These are phyloP conservation scores for Xanthoconium separans DNA, from an alignment of 1,284 basidiomycete species.

Conservation along the genomic window DNA sequence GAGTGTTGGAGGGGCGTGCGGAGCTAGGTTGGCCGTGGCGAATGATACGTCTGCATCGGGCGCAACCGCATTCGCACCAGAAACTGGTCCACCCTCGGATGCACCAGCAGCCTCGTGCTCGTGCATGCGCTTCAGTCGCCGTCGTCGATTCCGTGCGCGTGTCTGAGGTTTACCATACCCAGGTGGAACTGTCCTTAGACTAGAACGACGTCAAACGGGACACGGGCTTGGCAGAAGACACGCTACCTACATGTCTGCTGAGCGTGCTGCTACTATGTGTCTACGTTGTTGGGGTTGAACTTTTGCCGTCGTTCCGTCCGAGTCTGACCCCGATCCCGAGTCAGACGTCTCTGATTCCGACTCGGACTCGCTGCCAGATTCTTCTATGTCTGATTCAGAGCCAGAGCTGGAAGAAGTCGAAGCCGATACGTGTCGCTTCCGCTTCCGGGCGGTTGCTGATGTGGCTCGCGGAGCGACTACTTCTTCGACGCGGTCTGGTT, in stretches of 20 bases:
- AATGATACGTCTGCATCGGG: background rate
- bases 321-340: slow-evolving; percentile 26
- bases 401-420: slow-evolving; percentile 15
- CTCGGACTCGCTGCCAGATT: background rate
- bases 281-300: background rate
- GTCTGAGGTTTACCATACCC: slow-evolving; percentile 68
- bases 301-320: slow-evolving; percentile 1
- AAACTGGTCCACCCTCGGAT: slow-evolving; percentile 12
- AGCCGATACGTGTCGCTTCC: slow-evolving; percentile 24
- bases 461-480: background rate
- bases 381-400: slow-evolving; percentile 3
- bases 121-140: slow-evolving; percentile 49
- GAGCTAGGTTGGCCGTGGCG: background rate
- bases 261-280: background rate
- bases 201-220: background rate
- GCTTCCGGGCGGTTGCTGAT: slow-evolving; percentile 16
- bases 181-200: slow-evolving; percentile 46
- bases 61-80: slow-evolving; percentile 37
- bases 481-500: background rate
- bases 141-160: slow-evolving; percentile 61
- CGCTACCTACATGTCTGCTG: slow-evolving; percentile 8
- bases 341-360: slow-evolving; percentile 26
- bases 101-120: slow-evolving; percentile 24
- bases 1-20: background rate
- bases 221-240: background rate